Base-by-base conservation (phyloP, 192 early-diverging fungal genomes). In the Hyaloraphidium curvatum region DNA sequence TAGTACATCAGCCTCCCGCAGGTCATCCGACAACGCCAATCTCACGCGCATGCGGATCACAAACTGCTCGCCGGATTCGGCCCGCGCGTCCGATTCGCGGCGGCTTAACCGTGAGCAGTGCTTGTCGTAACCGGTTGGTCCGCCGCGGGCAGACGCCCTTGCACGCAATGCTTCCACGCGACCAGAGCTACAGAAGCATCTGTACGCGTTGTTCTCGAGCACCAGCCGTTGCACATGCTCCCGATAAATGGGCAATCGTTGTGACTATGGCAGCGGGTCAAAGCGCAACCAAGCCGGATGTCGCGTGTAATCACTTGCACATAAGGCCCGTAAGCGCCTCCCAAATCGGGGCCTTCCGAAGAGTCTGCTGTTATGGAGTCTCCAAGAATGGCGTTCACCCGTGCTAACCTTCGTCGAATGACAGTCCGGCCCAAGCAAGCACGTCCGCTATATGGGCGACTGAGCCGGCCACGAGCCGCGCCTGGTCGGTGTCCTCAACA, bases 401-500 rank as follows among this genome's bases (percentile, higher is more conserved):
- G n/a, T n/a, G 23, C 43, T 48, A 25, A 35, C 80, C 83, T 61
- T 86, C 84, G 60, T 95, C 87, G 40, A 70, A 80, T 2, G 59
- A 40, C 31, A 95, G 54, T 0, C 86, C 89, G 2, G 83, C 75
- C 82, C 86, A 84, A 3, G 72, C 66, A 22, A 95, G 65, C 14
- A 69, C 70, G 5, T 58, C 54, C 5, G 79, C 56, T n/a, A 91
- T 66, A 30, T 68, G 70, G 13, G 84, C 83, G 4, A 75, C 67
- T 2, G 86, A 81, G 17, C 80, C 84, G 21, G 75, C 70, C 0
- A 89, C 82, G 39, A 72, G 73, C 16, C 85, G 73, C 40, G 71
- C 71, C 78, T 78, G 70, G 2, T 96, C 91, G 1, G 91, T 96
- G 62, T 96, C 91, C 57, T 96, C 91, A 53, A 96, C 89, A 55